Conservation (phyloP, 805 yeast genomes). For the Candida hispaniensis region DNA sequence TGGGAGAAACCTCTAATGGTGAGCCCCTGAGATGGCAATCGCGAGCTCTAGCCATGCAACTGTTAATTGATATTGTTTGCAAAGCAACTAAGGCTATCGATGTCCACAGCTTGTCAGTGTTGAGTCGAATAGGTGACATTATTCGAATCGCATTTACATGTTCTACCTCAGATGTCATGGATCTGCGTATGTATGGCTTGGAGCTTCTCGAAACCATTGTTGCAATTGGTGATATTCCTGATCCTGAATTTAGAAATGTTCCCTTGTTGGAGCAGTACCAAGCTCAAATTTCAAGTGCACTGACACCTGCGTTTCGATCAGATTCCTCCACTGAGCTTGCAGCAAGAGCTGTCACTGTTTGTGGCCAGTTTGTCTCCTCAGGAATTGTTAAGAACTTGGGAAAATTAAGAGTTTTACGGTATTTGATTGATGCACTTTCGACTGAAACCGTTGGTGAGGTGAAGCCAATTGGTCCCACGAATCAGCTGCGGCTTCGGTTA, state of each 20-base stretch:
- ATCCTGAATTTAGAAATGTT: slow-evolving; percentile 60
- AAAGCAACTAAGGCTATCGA: slow-evolving; percentile 22
- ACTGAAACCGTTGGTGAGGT: slow-evolving; percentile 40
- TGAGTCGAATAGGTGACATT: slow-evolving; percentile 39
- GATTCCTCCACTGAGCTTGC: slow-evolving; percentile 68
- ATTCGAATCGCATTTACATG: slow-evolving; percentile 73
- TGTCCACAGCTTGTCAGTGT: slow-evolving; percentile 22
- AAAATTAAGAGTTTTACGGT: slow-evolving; percentile 47
- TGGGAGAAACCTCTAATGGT: slow-evolving; percentile 28
- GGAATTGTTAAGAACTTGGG: slow-evolving; percentile 39
- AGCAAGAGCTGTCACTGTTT: slow-evolving; percentile 63
- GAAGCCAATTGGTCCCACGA: slow-evolving; percentile 28
- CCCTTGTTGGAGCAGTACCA: slow-evolving; percentile 83
- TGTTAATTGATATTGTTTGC: slow-evolving; percentile 24
- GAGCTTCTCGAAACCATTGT: slow-evolving; percentile 50
- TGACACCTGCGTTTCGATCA: slow-evolving; percentile 71
- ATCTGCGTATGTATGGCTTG: slow-evolving; percentile 55
- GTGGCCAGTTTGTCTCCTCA: slow-evolving; percentile 65
- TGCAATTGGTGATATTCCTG: slow-evolving; percentile 49
- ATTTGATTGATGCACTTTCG: slow-evolving; percentile 49
- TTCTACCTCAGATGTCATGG: slow-evolving; percentile 57
- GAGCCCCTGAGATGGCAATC: slow-evolving; percentile 38
- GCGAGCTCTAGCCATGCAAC: slow-evolving; percentile 30
- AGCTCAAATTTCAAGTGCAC: slow-evolving; percentile 84
- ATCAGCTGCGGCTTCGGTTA: slow-evolving; percentile 29